Conservation (phyloP, 1,139 yeast genomes). For the Citeromyces hawaiiensis region DNA sequence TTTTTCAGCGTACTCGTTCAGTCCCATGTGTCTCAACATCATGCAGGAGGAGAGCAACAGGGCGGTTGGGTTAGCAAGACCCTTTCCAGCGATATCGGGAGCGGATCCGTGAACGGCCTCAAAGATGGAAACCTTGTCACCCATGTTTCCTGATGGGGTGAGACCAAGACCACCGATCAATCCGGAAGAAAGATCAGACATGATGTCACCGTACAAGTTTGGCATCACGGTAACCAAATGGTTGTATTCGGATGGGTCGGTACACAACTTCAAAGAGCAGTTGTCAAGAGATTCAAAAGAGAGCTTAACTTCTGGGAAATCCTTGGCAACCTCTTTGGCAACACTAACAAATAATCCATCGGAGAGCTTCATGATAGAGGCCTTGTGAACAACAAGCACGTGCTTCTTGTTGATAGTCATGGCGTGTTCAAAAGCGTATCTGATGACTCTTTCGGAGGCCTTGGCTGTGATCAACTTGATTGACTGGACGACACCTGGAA, state of each 20-base stretch:
- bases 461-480: constrained; percentile 93
- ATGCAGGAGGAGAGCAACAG: constrained; percentile 87
- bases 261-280: constrained; percentile 82
- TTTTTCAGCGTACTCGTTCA: constrained; percentile 64
- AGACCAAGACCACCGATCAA: constrained; percentile 97
- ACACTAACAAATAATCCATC: constrained; percentile 93
- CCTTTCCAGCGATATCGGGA: constrained; percentile 97
- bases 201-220: constrained; percentile 95
- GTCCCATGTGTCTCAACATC: constrained; percentile 98
- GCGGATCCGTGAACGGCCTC: constrained; percentile 99
- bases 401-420: constrained; percentile 79
- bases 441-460: constrained; percentile 91
- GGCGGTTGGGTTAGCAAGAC: constrained; percentile 98
- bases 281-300: constrained; percentile 80
- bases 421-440: constrained; percentile 96
- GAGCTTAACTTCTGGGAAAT: constrained; percentile 82
- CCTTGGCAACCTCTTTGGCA: constrained; percentile 80
- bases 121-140: constrained; percentile 91
- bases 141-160: constrained; percentile 99
- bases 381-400: constrained; percentile 93
- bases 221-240: constrained; percentile 97
- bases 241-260: constrained; percentile 76
- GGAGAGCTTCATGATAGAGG: constrained; percentile 94
- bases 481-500: constrained; percentile 97
- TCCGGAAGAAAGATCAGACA: constrained; percentile 96